A percentile compares a stretch with the other conserved stretches of the same genome.
phyloP scores from a whole-genome alignment of 1,284 basidiomycete genomes.

The Cryptococcus floricola region DNA sequence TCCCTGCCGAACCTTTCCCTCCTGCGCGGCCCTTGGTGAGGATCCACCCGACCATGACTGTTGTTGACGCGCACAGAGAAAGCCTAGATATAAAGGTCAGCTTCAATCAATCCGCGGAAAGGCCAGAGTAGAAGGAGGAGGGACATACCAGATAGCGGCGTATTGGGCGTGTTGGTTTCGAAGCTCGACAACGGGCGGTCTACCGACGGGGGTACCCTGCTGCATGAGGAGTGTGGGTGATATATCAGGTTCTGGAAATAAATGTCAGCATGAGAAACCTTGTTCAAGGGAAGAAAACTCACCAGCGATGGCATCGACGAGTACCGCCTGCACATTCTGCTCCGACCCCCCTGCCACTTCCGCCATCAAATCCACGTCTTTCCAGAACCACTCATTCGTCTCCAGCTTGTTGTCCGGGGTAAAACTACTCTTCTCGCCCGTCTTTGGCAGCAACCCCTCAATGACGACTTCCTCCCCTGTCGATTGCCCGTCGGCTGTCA shows the following conservation, averaged over 20 bases:
- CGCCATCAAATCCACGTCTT: slow-evolving; percentile 77
- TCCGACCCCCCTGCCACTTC: slow-evolving; percentile 66
- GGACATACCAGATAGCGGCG: slow-evolving; percentile 86
- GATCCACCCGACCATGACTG: slow-evolving; percentile 49
- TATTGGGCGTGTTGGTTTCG: slow-evolving; percentile 95
- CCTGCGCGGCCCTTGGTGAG: slow-evolving; percentile 27
- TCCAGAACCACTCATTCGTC: slow-evolving; percentile 86
- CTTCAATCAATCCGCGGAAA: slow-evolving; percentile 13
- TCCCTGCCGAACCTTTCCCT: slow-evolving; percentile 17
- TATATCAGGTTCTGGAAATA: slow-evolving; percentile 65
- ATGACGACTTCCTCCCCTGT: slow-evolving; percentile 41
- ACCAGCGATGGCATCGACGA: slow-evolving; percentile 68
- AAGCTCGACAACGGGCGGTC: slow-evolving; percentile 77
- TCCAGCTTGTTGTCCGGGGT: slow-evolving; percentile 83
- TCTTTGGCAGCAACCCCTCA: slow-evolving; percentile 62
- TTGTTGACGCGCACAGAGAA: slow-evolving; percentile 50
- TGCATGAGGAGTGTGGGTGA: slow-evolving; percentile 62
- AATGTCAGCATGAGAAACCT: neutral
- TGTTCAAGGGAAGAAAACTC: slow-evolving; percentile 8
- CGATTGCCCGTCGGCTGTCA: slow-evolving; percentile 17
- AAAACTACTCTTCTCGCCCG: slow-evolving; percentile 57
- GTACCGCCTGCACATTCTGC: slow-evolving; percentile 72
- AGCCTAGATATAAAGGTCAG: slow-evolving; percentile 39
- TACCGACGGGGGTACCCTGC: slow-evolving; percentile 80
- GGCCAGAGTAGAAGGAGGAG: slow-evolving; percentile 41